Base-by-base conservation (phyloP, 2,329 filamentous ascomycete species). In the Elsinoe ampelina region DNA sequence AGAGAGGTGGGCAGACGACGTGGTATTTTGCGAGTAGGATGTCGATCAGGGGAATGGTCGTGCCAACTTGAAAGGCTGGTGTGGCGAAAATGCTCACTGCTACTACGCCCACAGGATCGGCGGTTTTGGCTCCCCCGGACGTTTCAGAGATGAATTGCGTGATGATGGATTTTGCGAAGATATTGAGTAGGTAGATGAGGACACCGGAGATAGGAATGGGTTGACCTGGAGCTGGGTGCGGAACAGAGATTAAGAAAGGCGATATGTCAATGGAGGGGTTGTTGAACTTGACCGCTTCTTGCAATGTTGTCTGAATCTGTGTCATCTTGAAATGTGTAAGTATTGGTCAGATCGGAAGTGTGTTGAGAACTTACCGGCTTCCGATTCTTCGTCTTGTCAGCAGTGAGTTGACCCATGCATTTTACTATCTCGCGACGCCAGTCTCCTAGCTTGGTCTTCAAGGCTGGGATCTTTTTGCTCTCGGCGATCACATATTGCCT, bases 11-110 rank as follows among this genome's bases (percentile, higher is more conserved):
- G 64, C 89, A 95, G 2, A 82, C 77, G 13, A 87, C 77, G 59
- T 90, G 83, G 65, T 88, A 87, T 70, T 97, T 96, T 56, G 91
- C 85, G 65, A 95, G 85, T 30, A 97, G 77, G 58, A 97, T 87
- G 67, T 95, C 88, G 54, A 89, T 84, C 58, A 95, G 76, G 5
- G 57, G 58, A 48, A 79, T 72, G 7, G 82, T 85, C 77, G 83
- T 87, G 55, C 80, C 75, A 65, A 88, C 86, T 12, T 62, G 61
- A 56, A 65, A 68, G 13, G 81, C 77, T 15, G 81, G 77, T 54
- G 80, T 77, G 1, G 87, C 85, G 67, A 95, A 92, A 30, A 95
- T 79, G 61, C 84, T 82, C 5, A 85, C 86, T 1, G 84, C 79
- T 20, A 91, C 77, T 20, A 92, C 81, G n/a, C 89, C 89, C 43